Conservation (phyloP, 2,329 filamentous ascomycete species). For the Proliferodiscus dingleyae region DNA sequence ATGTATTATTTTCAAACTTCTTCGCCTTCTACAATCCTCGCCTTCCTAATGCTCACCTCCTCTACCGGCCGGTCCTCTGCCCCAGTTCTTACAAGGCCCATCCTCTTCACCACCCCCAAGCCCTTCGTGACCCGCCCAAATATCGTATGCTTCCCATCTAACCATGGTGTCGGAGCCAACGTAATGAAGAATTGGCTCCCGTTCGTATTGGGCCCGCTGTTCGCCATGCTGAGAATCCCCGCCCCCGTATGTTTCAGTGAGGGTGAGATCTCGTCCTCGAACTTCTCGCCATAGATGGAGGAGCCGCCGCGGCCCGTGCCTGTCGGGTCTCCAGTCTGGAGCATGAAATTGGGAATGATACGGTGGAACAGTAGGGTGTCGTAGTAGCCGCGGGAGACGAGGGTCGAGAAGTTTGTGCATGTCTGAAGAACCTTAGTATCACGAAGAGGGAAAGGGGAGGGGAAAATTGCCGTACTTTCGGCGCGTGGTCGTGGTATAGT, state of each 20-base stretch:
- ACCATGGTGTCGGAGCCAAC: constrained; percentile 87
- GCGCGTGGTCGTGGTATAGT: constrained; percentile 85
- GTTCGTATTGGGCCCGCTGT: constrained; percentile 88
- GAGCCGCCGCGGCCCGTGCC: constrained; percentile 85
- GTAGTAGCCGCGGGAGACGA: constrained; percentile 83
- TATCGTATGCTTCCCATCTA: constrained; percentile 96
- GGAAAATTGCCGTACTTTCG: constrained; percentile 48
- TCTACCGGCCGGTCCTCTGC: constrained; percentile 75
- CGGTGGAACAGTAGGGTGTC: constrained; percentile 83
- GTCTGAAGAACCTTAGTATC: constrained; percentile 46
- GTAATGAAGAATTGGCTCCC: constrained; percentile 96
- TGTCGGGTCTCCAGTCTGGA: constrained; percentile 90
- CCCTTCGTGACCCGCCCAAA: constrained; percentile 87
- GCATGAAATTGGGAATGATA: constrained; percentile 94
- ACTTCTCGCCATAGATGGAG: constrained; percentile 89
- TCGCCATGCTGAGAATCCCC: constrained; percentile 94
- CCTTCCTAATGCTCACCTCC: constrained; percentile 74
- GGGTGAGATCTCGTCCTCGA: constrained; percentile 82
- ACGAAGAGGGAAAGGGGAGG: background rate
- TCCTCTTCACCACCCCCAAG: constrained; percentile 75
- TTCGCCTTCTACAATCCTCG: constrained; percentile 60
- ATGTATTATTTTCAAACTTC: constrained; percentile 5
- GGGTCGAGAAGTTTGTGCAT: constrained; percentile 80
- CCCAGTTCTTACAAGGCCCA: constrained; percentile 83
- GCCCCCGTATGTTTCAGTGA: constrained; percentile 86